Evolutionary conservation across 139 green algal genomes (phyloP).

Genomic region (Klebsormidium nitens): DNA sequence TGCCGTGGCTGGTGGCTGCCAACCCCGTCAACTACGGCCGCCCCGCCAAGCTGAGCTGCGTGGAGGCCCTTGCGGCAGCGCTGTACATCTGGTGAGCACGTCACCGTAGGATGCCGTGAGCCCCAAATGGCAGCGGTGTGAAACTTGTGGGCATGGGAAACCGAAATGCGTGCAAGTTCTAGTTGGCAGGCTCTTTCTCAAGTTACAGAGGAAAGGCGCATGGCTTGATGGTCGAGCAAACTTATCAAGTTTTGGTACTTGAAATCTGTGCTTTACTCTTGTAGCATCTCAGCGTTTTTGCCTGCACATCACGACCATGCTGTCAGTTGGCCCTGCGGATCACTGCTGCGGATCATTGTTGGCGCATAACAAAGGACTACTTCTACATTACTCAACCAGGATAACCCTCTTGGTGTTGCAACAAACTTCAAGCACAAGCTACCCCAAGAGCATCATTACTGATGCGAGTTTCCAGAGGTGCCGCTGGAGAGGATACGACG

Average conservation of each 20-base stretch:
- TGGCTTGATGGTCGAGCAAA: too few species aligned
- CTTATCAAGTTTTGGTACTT: too few species aligned
- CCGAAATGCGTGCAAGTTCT: conserved; percentile 66
- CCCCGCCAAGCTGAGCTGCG: conserved; percentile 92
- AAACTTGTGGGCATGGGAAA: conserved; percentile 31
- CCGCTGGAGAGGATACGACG: background rate
- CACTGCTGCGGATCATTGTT: too few species aligned
- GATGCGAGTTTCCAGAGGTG: background rate
- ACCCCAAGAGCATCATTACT: background rate
- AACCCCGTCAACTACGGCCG: conserved; percentile 96
- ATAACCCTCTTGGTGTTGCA: too few species aligned
- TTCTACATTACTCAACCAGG: too few species aligned
- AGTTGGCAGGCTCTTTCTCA: conserved; percentile 60
- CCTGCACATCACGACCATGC: too few species aligned
- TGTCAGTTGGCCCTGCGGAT: too few species aligned
- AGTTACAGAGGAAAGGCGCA: too few species aligned
- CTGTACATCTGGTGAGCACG: conserved; percentile 39
- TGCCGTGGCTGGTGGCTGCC: conserved; percentile 93
- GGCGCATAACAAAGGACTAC: too few species aligned
- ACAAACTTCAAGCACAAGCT: background rate
- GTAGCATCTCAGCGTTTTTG: too few species aligned
- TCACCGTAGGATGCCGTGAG: background rate
- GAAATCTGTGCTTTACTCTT: too few species aligned
- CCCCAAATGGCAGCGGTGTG: background rate
- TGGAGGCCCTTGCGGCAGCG: conserved; percentile 63